Evolutionary conservation across 1,139 yeast species (phyloP).

Genomic region (Geotrichum australiense): DNA sequence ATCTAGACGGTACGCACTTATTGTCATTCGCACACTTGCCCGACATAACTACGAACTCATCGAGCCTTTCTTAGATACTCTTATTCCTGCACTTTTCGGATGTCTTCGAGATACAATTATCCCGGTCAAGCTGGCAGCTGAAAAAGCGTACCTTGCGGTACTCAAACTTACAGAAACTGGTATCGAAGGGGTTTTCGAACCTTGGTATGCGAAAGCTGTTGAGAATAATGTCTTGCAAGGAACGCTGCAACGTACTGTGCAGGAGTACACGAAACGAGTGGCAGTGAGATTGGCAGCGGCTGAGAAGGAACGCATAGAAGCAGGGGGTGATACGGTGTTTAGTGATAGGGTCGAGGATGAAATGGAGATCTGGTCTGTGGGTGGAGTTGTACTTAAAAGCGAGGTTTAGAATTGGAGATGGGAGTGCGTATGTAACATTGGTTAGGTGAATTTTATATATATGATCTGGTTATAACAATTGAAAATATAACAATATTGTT

Average conservation of each 20-base stretch:
- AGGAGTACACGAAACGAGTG: constrained; percentile 85
- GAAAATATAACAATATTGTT: too few relatives aligned
- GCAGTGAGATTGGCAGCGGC: constrained; percentile 75
- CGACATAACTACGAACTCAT: constrained; percentile 51
- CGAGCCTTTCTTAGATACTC: constrained; percentile 45
- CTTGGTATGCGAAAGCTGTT: constrained; percentile 45
- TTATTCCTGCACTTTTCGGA: constrained; percentile 71
- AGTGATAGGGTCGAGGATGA: constrained; percentile 86
- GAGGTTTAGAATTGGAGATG: constrained; percentile 16
- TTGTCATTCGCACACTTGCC: constrained; percentile 68
- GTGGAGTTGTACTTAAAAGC: constrained; percentile 49
- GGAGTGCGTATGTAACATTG: too few relatives aligned
- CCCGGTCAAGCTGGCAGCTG: constrained; percentile 92
- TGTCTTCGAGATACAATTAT: constrained; percentile 80
- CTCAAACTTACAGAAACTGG: constrained; percentile 67
- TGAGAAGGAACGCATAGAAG: constrained; percentile 78
- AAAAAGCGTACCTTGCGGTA: constrained; percentile 74
- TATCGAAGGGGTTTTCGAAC: constrained; percentile 48
- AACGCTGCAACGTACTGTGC: constrained; percentile 54
- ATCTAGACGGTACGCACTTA: constrained; percentile 71
- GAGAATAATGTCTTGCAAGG: constrained; percentile 9
- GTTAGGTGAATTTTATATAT: too few relatives aligned
- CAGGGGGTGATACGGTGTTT: constrained; percentile 86
- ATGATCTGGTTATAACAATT: too few relatives aligned
- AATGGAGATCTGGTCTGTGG: constrained; percentile 80